A percentile compares a stretch with the other conserved stretches of the same genome.
These are phyloP conservation scores for carrot (Daucus carota) DNA, from an alignment of 129 eudicot genomes.

Conservation along the genomic window DH1_v3.0 NC_030386.2:39466501-39467000, in stretches of 20 bases:
- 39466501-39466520: too few species aligned
- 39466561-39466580: too few species aligned
- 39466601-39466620: too few species aligned
- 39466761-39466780: not conserved
- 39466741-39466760: not conserved
- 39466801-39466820: conserved; percentile 36
- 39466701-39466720: not conserved
- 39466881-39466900: conserved; percentile 30
- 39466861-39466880: conserved; percentile 83
- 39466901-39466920: not conserved
- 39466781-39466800: conserved; percentile 73
- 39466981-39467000: not conserved
- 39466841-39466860: conserved; percentile 45
- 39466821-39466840: conserved; percentile 27
- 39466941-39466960: not conserved
- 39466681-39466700: too few species aligned
- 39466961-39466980: not conserved
- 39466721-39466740: not conserved
- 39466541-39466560: too few species aligned
- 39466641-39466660: too few species aligned
- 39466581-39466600: too few species aligned
- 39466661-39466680: too few species aligned
- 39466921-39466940: not conserved
- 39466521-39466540: too few species aligned
- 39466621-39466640: too few species aligned